Conservation (phyloP, 2,329 filamentous ascomycete genomes). For the Fusarium concolor region DNA sequence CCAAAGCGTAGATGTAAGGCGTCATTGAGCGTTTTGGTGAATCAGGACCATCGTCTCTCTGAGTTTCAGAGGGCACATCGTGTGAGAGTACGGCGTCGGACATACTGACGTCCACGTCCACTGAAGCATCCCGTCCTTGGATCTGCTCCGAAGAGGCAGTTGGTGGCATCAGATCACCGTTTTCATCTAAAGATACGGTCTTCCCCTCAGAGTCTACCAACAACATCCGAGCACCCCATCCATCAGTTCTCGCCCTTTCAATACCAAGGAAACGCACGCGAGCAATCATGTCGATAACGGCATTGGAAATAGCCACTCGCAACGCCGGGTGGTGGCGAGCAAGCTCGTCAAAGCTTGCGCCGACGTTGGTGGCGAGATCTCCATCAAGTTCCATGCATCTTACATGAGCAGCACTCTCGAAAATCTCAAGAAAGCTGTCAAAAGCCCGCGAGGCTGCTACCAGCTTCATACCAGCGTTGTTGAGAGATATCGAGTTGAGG, state of each 20-base stretch:
- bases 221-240: conserved; percentile 84
- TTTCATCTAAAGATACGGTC: conserved; percentile 64
- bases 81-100: conserved; percentile 58
- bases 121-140: conserved; percentile 53
- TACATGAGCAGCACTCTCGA: conserved; percentile 90
- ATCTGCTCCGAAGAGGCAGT: conserved; percentile 51
- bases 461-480: conserved; percentile 85
- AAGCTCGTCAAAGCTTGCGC: conserved; percentile 91
- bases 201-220: conserved; percentile 68
- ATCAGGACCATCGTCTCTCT: conserved; percentile 35
- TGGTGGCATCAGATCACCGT: conserved; percentile 52
- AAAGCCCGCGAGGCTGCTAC: conserved; percentile 86
- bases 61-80: conserved; percentile 25
- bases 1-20: conserved; percentile 79
- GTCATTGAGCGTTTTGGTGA: conserved; percentile 59
- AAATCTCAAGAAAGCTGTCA: conserved; percentile 93
- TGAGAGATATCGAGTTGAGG: conserved; percentile 93
- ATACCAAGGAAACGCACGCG: conserved; percentile 81
- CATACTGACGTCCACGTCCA: conserved; percentile 73
- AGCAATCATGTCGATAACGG: conserved; percentile 89
- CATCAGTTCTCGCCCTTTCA: conserved; percentile 73
- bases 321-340: conserved; percentile 91
- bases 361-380: conserved; percentile 77
- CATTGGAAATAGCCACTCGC: conserved; percentile 81
- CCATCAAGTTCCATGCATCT: conserved; percentile 82